Evolutionary conservation across 2,329 filamentous ascomycete genomes (phyloP), one percentile per base, ranked within the genome.

Genomic region (Aspergillus sp.): DNA sequence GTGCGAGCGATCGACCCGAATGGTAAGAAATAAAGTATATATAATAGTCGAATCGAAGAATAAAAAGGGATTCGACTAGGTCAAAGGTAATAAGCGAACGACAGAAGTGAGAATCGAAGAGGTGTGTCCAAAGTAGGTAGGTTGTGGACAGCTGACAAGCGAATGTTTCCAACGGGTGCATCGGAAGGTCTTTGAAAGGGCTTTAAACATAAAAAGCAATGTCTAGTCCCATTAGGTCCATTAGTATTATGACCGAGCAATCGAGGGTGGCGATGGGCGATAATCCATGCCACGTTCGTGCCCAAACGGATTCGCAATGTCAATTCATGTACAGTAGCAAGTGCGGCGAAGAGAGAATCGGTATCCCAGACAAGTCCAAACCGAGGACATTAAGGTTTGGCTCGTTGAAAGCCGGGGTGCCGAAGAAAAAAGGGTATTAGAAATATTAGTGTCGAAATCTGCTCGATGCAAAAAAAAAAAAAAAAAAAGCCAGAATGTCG

Each of bases 1-100:
- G 61, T 69, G 68, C 71, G 69, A 75, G 70, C 72, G 73, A 75
- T 69, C 62, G 73, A 75, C 73, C 73, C 63, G 69, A 74, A 74
- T 66, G 48, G 61, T 63, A 64, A 69, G 67, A 64, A 65, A 30
- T 11, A 51, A 68, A 64, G 27, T 71, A 69, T 71, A 64, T 68
- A 70, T 56, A 64, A 47, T 66, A 65, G 61, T 64, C 67, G 67
- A 70, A 68, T 63, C 52, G 46, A 68, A 67, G 64, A 68, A 61
- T 62, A 64, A 59, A 55, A 63, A 56, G 62, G 58, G 52, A 66
- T 70, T 65, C 66, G 70, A 66, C 64, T 69, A 68, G 62, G 57
- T 51, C 58, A 63, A 66, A 66, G 30, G 34, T 54, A 66, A 67
- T 66, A 72, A 72, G 67, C 69, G 72, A 73, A 66, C 64, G 70